Evolutionary conservation across 306 rosid species (phyloP).

Genomic region (Cucumis hystrix): DNA sequence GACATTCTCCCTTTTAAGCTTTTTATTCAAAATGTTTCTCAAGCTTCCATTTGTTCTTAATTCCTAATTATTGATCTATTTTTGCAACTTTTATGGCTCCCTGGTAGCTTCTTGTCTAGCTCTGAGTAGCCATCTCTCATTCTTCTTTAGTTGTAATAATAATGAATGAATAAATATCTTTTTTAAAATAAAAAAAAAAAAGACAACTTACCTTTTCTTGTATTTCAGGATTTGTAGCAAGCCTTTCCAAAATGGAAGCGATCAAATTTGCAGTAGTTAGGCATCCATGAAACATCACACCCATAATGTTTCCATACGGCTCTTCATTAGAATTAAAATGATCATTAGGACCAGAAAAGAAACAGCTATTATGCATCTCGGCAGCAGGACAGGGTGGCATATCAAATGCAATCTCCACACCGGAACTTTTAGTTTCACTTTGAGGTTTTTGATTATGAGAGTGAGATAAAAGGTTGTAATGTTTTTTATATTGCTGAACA

Average conservation of each 20-base stretch:
- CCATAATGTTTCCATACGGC: constrained; percentile 50
- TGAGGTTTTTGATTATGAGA: constrained; percentile 16
- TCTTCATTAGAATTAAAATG: constrained; percentile 35
- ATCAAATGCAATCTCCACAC: constrained; percentile 21
- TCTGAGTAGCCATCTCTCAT: background rate
- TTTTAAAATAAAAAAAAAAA: background rate
- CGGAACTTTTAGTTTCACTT: constrained; percentile 13
- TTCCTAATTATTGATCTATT: background rate
- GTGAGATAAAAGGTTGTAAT: constrained; percentile 27
- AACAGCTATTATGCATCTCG: constrained; percentile 15
- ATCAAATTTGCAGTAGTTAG: constrained; percentile 52
- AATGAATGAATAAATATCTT: no score
- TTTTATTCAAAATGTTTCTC: background rate
- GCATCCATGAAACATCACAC: constrained; percentile 74
- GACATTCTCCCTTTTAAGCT: background rate
- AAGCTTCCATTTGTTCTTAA: background rate
- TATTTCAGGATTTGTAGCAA: constrained; percentile 38
- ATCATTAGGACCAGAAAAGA: constrained; percentile 25
- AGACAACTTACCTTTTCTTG: constrained; percentile 53
- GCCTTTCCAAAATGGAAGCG: constrained; percentile 37
- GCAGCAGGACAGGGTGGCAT: constrained; percentile 22
- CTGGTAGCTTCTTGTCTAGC: background rate
- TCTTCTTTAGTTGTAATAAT: background rate
- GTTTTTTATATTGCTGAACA: constrained; percentile 38
- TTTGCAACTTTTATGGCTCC: background rate